A percentile compares a stretch with the other conserved stretches of the same genome.
Evolutionary conservation across 257 asterid genomes (phyloP).

Genomic region (Solanum ahanhuiri): DNA sequence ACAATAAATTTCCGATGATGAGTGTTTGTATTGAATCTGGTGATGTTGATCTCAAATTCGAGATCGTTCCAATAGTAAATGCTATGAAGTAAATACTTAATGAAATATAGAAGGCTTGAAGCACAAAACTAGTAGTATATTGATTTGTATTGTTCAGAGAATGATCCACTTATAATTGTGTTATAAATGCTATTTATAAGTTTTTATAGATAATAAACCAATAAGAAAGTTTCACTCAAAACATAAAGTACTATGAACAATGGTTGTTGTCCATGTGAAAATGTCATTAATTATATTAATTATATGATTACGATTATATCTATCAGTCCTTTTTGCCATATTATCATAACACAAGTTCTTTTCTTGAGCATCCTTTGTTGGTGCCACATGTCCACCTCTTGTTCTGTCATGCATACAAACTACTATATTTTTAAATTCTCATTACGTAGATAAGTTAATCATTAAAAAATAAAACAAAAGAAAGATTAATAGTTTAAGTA

Average conservation of each 20-base stretch:
- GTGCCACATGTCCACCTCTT: background rate
- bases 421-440: background rate
- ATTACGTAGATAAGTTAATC: background rate
- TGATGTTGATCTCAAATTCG: too few species aligned
- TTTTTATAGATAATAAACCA: background rate
- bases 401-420: background rate
- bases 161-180: too few species aligned
- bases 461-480: background rate
- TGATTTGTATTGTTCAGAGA: background rate
- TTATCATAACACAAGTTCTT: too few species aligned
- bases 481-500: background rate
- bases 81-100: too few species aligned
- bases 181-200: background rate
- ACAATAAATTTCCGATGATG: too few species aligned
- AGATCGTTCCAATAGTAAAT: too few species aligned
- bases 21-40: too few species aligned
- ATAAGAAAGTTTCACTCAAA: background rate
- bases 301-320: too few species aligned
- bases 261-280: background rate
- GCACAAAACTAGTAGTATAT: background rate
- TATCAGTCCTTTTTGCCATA: too few species aligned
- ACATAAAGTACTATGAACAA: too few species aligned
- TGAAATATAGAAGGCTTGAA: background rate
- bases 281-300: too few species aligned
- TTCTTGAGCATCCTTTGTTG: background rate